Conservation (phyloP, 169 alveolate species). For the Plasmodium relictum region DNA sequence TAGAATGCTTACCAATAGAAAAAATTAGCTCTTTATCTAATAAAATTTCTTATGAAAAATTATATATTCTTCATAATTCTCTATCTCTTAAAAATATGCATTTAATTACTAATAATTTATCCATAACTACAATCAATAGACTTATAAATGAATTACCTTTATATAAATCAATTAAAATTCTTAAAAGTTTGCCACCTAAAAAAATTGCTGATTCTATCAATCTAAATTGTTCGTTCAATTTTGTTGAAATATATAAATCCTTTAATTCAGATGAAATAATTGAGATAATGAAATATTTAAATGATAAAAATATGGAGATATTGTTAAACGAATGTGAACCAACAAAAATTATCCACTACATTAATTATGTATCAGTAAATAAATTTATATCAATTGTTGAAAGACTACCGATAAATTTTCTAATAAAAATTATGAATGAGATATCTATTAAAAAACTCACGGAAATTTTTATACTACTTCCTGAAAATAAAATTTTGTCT, state of each 20-base stretch:
- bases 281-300: constrained; percentile 22
- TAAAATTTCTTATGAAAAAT: constrained; percentile 43
- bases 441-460: constrained; percentile 44
- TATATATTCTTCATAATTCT: constrained; percentile 30
- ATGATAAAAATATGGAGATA: constrained; percentile 21
- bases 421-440: constrained; percentile 63
- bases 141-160: constrained; percentile 47
- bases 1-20: constrained; percentile 49
- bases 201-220: constrained; percentile 34
- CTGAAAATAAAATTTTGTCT: constrained; percentile 29
- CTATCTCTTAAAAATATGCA: constrained; percentile 12
- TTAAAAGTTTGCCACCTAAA: constrained; percentile 25
- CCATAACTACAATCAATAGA: constrained; percentile 14
- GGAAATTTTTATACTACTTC: constrained; percentile 23
- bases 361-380: constrained; percentile 42
- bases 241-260: constrained; percentile 29
- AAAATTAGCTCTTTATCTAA: constrained; percentile 29
- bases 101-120: constrained; percentile 29
- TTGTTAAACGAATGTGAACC: constrained; percentile 18
- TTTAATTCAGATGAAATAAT: constrained; percentile 36
- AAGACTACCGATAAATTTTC: constrained; percentile 33
- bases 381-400: constrained; percentile 23
- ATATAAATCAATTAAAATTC: constrained; percentile 44
- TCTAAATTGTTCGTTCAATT: background rate
- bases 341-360: constrained; percentile 34